Conservation (phyloP, 106 monocot species). For the Dendrobium catenatum region DNA sequence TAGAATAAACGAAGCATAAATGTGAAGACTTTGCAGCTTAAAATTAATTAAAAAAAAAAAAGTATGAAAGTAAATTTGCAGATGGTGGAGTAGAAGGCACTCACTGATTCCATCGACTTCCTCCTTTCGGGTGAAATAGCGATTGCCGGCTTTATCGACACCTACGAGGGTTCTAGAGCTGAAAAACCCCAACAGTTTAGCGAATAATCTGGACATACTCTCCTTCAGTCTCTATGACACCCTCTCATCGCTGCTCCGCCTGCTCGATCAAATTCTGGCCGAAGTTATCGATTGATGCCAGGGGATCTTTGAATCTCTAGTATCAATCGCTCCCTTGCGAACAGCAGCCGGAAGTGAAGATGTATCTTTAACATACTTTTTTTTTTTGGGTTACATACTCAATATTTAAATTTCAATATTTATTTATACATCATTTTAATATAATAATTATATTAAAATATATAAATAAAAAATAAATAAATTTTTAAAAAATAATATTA, state of each 20-base stretch:
- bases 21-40: neutral
- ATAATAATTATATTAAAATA: too few species aligned
- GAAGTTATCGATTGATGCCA: neutral
- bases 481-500: too few species aligned
- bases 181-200: slow-evolving; percentile 48
- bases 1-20: neutral
- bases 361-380: too few species aligned
- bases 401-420: too few species aligned
- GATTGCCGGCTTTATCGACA: slow-evolving; percentile 76
- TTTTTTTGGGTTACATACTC: too few species aligned
- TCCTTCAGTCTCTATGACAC: neutral
- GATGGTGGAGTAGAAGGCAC: neutral
- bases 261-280: neutral
- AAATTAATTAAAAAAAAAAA: neutral
- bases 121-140: slow-evolving; percentile 70
- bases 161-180: slow-evolving; percentile 48
- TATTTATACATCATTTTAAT: too few species aligned
- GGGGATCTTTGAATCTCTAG: too few species aligned
- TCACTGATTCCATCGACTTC: slow-evolving; percentile 68
- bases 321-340: too few species aligned
- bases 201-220: slow-evolving; percentile 62
- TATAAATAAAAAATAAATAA: too few species aligned
- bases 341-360: too few species aligned
- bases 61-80: neutral
- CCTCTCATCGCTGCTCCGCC: neutral